Evolutionary conservation across 23 red algal species (phyloP).

Genomic region (Pyropia yezoensis): DNA sequence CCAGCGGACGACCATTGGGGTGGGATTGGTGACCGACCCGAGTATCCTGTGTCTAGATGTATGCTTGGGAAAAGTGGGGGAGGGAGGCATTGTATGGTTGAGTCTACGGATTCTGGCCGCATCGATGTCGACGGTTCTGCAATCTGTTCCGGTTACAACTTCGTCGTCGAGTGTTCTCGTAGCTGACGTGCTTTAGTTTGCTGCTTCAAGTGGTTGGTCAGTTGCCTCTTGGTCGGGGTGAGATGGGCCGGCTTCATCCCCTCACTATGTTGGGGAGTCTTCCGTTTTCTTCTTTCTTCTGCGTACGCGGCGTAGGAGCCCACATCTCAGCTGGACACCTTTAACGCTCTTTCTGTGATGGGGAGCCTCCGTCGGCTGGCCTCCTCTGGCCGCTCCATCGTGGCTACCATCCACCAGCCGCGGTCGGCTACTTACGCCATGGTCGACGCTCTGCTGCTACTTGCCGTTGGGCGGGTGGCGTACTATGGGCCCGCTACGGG

Average conservation of each 20-base stretch:
- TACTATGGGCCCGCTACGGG: conserved; percentile 94
- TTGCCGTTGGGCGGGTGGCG: conserved; percentile 72
- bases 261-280: too few relatives aligned
- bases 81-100: too few relatives aligned
- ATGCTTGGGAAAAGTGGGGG: background rate
- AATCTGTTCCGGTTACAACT: too few relatives aligned
- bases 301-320: conserved; percentile 25
- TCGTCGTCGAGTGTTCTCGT: background rate
- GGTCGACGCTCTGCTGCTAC: conserved; percentile 86
- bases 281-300: too few relatives aligned
- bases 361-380: conserved; percentile 71
- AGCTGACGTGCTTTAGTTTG: background rate
- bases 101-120: too few relatives aligned
- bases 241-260: too few relatives aligned
- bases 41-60: conserved; percentile 66
- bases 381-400: conserved; percentile 67
- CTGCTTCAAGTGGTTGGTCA: background rate
- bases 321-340: conserved; percentile 74
- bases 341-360: conserved; percentile 93
- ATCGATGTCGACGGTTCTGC: too few relatives aligned
- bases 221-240: too few relatives aligned
- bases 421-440: conserved; percentile 92
- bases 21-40: conserved; percentile 86
- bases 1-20: conserved; percentile 87
- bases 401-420: conserved; percentile 97